A percentile compares a stretch with the other conserved stretches of the same genome.
These are phyloP conservation scores for Kitagawia praeruptora DNA, from an alignment of 129 eudicot species.

Conservation along the genomic window DNA sequence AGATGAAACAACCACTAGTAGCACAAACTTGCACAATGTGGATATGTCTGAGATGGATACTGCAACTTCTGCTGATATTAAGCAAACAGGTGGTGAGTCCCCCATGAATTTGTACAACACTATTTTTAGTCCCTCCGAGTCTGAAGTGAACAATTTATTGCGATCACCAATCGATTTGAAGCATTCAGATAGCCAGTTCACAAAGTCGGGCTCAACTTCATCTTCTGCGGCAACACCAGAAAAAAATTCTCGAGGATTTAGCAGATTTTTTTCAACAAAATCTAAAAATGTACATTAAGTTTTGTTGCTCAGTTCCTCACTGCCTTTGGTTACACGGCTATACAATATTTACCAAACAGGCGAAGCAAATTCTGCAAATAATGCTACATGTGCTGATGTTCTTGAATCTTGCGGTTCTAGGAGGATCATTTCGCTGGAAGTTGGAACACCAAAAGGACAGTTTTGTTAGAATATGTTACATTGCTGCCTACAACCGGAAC, in stretches of 20 bases:
- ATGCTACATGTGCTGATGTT: not conserved
- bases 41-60: conserved; percentile 28
- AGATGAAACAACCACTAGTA: conserved; percentile 48
- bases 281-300: conserved; percentile 32
- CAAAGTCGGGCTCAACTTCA: conserved; percentile 83
- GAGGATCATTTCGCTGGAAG: not conserved
- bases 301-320: not conserved
- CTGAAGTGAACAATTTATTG: conserved; percentile 47
- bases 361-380: conserved; percentile 6
- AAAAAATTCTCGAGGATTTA: conserved; percentile 76
- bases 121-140: conserved; percentile 42
- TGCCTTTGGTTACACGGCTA: not conserved
- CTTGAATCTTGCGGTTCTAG: not conserved
- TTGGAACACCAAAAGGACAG: not conserved
- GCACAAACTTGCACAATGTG: conserved; percentile 26
- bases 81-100: conserved; percentile 49
- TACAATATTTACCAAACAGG: not conserved
- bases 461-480: not conserved
- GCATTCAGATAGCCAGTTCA: conserved; percentile 47
- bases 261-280: conserved; percentile 84
- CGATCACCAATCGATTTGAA: conserved; percentile 54
- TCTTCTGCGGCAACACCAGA: conserved; percentile 80
- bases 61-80: conserved; percentile 20
- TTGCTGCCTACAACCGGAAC: not conserved
- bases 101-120: conserved; percentile 40